These are phyloP conservation scores for Hygrocybe punicea DNA, from an alignment of 768 basidiomycete species.

Conservation along the genomic window DNA sequence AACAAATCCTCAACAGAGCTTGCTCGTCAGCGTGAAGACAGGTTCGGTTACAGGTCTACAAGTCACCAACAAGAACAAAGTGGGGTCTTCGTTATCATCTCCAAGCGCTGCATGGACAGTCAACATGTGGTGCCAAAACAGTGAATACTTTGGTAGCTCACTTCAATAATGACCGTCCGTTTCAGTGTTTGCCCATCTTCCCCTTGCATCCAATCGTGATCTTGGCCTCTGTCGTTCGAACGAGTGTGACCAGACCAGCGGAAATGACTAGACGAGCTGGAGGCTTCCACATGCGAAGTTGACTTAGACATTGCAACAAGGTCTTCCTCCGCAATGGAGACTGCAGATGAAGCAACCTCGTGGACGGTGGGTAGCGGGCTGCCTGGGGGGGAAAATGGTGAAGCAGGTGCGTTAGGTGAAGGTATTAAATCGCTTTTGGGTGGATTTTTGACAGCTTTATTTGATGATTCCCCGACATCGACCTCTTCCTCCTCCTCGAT, in stretches of 20 bases:
- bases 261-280: conserved; percentile 33
- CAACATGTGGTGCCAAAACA: conserved; percentile 1
- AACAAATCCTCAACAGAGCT: no score
- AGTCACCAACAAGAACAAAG: conserved; percentile 8
- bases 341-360: conserved; percentile 51
- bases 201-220: conserved; percentile 48
- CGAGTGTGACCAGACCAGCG: conserved; percentile 32
- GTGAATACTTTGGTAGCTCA: conserved; percentile 30
- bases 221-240: conserved; percentile 20
- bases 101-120: conserved; percentile 4
- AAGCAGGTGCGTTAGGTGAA: conserved; percentile 30
- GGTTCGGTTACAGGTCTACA: no score
- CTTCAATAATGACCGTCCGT: conserved; percentile 69
- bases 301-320: conserved; percentile 73
- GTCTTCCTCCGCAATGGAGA: conserved; percentile 66
- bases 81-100: conserved; percentile 3
- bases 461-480: conserved; percentile 58
- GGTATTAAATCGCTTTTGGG: conserved; percentile 10
- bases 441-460: conserved; percentile 1
- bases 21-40: no score
- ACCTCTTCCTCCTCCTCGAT: conserved; percentile 47
- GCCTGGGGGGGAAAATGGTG: conserved; percentile 57
- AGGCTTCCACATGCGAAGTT: conserved; percentile 63
- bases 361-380: conserved; percentile 57
- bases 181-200: conserved; percentile 40